A percentile compares a stretch with the other conserved stretches of the same genome.
Conservation (phyloP, 345 rosid species). For the Aurinia saxatilis region DNA sequence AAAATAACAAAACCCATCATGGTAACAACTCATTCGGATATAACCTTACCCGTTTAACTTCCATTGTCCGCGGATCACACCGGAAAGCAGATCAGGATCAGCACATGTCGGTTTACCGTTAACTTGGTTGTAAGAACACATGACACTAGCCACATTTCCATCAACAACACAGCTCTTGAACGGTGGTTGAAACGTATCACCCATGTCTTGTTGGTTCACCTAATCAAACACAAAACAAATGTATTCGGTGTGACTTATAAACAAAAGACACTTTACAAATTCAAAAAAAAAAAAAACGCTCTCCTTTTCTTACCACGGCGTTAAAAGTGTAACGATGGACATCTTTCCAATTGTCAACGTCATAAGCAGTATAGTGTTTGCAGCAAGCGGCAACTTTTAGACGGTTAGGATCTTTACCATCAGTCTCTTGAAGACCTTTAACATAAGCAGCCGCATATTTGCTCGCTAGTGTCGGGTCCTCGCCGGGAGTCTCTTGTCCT, state of each 20-base stretch:
- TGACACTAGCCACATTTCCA: constrained; percentile 63
- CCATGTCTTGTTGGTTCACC: constrained; percentile 61
- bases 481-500: constrained; percentile 83
- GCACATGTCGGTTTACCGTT: constrained; percentile 63
- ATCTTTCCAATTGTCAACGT: constrained; percentile 55
- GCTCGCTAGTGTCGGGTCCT: constrained; percentile 63
- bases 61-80: constrained; percentile 52
- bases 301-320: constrained; percentile 37
- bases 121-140: constrained; percentile 65
- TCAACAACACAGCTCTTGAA: constrained; percentile 62
- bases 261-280: too few species aligned
- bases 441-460: constrained; percentile 53
- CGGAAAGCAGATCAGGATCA: constrained; percentile 45
- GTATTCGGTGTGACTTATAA: background rate
- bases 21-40: background rate
- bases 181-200: constrained; percentile 61
- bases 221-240: constrained; percentile 3
- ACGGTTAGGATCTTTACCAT: constrained; percentile 26
- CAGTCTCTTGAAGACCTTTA: constrained; percentile 55
- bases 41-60: constrained; percentile 44
- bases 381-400: constrained; percentile 68
- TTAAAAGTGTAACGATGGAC: constrained; percentile 44
- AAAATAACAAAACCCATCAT: background rate
- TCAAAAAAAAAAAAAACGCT: background rate
- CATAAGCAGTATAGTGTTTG: constrained; percentile 64